Base-by-base conservation (phyloP, 345 rosid species). In the Jatropha curcas region DNA sequence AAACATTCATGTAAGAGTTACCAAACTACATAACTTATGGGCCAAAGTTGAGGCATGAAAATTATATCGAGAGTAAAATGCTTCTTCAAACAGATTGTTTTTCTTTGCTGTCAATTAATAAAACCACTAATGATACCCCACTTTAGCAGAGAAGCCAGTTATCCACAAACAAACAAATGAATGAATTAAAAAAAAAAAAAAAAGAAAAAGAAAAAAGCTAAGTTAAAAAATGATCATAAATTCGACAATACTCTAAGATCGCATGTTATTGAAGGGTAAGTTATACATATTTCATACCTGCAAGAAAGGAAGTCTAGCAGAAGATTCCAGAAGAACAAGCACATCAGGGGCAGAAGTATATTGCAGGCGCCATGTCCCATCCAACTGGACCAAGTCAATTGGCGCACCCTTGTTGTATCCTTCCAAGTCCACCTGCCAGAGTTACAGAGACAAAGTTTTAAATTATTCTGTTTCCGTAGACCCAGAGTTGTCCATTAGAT, bases 291-390 rank as follows among this genome's bases (percentile, higher is more conserved):
- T 52, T 22, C 51, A 53, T 13, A 92, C 98, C 90, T 90, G 85
- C 72, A 94, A 87, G 81, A 94, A 89, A 24, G 97, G 97, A 81
- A 94, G 80, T 76, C 88, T 88, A 45, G 91, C 81, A 75, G 97
- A 97, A 76, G 98, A 81, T 83, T 94, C 96, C 11, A 94, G 68
- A 7, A 94, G 93, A 80, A 90, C 80, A 22, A 94, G 86, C 70
- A 92, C 97, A 82, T 94, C 98, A 14, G 88, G 84, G 19, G 98
- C 98, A 74, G 98, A 90, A 50, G 97, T 92, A 77, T 94, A 94
- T 70, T 92, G 97, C 65, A 94, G 82, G 19, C 98, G 89, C 98
- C 98, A 94, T 51, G 96, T 90, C 68, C 98, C 98, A 88, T 94
- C 92, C 87, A 94, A 78, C 84, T 75, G 67, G 77, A 58, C 77